Conservation (phyloP, 805 yeast genomes). For the Starmerella ratchasimensis region DNA sequence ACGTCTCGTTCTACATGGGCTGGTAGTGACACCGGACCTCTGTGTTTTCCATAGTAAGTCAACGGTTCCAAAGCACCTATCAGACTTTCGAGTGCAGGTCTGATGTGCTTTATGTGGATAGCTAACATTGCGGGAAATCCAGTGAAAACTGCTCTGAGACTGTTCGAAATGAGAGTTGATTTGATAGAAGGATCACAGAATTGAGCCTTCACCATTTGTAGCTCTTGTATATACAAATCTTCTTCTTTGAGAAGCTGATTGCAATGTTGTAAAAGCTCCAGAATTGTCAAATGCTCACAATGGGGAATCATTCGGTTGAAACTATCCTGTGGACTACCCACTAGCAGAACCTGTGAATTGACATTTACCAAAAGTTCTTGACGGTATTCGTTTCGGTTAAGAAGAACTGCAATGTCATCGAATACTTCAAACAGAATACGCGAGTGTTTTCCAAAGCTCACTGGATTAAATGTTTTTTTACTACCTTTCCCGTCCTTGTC, state of each 20-base stretch:
- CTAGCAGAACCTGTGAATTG: neutral
- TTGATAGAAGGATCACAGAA: constrained; percentile 2
- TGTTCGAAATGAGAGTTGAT: neutral
- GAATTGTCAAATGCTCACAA: neutral
- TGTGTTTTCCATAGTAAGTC: neutral
- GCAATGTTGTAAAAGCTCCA: neutral
- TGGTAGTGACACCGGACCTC: neutral
- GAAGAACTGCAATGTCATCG: constrained; percentile 8
- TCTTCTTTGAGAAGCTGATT: constrained; percentile 6
- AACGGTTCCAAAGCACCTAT: neutral
- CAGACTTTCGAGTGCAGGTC: constrained; percentile 1
- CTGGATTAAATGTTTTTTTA: no score
- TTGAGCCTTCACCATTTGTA: constrained; percentile 2
- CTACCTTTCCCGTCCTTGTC: no score
- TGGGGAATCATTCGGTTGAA: constrained; percentile 1
- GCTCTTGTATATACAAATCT: constrained; percentile 3
- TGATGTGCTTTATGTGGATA: constrained; percentile 3
- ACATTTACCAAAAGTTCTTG: no score
- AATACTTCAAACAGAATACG: constrained; percentile 4
- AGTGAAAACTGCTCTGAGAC: constrained; percentile 3
- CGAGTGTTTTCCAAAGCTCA: constrained; percentile 1
- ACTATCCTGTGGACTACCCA: constrained; percentile 1
- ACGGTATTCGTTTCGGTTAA: neutral
- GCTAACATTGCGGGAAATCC: constrained; percentile 8
- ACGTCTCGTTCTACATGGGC: neutral